Evolutionary conservation across 75 land plant species (phyloP).

Genomic region (Pinus tabuliformis): DNA sequence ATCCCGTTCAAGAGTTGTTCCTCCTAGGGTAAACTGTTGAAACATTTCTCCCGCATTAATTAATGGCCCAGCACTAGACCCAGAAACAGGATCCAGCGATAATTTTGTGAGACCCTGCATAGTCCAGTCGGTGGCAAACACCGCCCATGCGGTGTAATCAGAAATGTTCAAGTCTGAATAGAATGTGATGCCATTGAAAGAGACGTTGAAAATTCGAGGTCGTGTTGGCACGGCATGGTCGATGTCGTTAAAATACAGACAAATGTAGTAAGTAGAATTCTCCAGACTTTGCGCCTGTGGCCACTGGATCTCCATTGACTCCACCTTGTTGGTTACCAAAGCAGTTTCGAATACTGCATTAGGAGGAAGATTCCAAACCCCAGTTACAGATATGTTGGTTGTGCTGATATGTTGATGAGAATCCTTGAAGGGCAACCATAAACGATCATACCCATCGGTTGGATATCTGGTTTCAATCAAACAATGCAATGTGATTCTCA

Average conservation of each 20-base stretch:
- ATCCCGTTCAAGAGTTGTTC: slow-evolving; percentile 55
- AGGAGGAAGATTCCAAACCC: slow-evolving; percentile 70
- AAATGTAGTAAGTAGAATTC: slow-evolving; percentile 30
- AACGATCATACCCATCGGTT: slow-evolving; percentile 64
- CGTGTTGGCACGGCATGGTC: slow-evolving; percentile 31
- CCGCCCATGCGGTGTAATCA: slow-evolving; percentile 23
- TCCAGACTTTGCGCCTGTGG: slow-evolving; percentile 25
- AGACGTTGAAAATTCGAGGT: slow-evolving; percentile 52
- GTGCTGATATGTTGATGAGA: slow-evolving; percentile 17
- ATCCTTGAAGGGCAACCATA: slow-evolving; percentile 45
- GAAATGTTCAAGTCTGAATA: slow-evolving; percentile 31
- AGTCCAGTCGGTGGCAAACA: slow-evolving; percentile 32
- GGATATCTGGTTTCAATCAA: slow-evolving; percentile 45
- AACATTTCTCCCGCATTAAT: slow-evolving; percentile 60
- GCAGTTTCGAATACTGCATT: slow-evolving; percentile 24
- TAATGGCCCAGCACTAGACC: slow-evolving; percentile 46
- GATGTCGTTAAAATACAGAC: slow-evolving; percentile 53
- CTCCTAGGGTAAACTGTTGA: slow-evolving; percentile 34
- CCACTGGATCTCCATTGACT: slow-evolving; percentile 46
- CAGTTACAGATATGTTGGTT: slow-evolving; percentile 23
- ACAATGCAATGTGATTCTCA: no score
- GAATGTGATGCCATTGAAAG: slow-evolving; percentile 40
- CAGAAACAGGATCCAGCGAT: slow-evolving; percentile 25
- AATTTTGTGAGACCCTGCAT: slow-evolving; percentile 49
- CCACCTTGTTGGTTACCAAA: slow-evolving; percentile 35